These are phyloP conservation scores for Apiospora kogelbergensis DNA, from an alignment of 2,329 filamentous ascomycete genomes.

Conservation along the genomic window DNA sequence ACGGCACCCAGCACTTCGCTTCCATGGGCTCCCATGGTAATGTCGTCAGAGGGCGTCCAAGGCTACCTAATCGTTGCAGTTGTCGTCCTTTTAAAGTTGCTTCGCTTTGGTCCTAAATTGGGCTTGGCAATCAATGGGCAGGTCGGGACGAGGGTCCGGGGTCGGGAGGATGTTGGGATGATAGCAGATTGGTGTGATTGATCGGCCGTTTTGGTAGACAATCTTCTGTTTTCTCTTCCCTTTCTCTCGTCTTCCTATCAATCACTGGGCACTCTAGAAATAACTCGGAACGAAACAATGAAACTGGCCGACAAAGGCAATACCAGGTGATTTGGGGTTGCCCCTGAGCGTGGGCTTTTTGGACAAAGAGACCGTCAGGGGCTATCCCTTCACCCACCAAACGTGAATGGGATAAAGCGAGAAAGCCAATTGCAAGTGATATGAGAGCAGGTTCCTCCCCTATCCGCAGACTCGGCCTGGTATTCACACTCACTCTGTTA, in stretches of 20 bases:
- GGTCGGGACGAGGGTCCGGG: no score
- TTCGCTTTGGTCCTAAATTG: neutral
- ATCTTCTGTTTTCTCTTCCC: neutral
- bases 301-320: neutral
- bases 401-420: neutral
- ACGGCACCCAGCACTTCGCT: conserved; percentile 2
- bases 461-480: neutral
- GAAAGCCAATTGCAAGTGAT: neutral
- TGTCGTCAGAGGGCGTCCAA: conserved; percentile 45
- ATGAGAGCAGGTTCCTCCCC: neutral
- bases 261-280: neutral
- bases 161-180: neutral
- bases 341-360: neutral
- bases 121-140: no score
- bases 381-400: neutral
- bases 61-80: neutral
- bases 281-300: neutral
- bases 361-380: neutral
- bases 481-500: neutral
- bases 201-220: neutral
- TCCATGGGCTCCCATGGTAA: conserved; percentile 37
- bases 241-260: neutral
- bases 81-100: neutral
- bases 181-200: neutral
- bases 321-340: neutral